A percentile compares a stretch with the other conserved stretches of the same genome.
Conservation (phyloP, 2,329 filamentous ascomycete genomes). For the Penicillium sp. region DNA sequence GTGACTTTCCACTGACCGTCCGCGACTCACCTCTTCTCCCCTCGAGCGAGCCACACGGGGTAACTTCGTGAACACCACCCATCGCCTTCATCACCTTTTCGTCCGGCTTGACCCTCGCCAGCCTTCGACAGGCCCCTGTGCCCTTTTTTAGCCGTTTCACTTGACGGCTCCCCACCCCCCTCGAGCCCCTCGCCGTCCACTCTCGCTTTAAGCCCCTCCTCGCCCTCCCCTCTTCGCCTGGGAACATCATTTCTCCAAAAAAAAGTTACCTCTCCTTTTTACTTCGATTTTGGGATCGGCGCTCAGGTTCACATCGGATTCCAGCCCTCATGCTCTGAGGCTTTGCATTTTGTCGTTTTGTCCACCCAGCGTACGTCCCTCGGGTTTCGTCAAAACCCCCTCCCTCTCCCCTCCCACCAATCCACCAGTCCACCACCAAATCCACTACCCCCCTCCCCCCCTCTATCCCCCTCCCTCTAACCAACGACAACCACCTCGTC, state of each 20-base stretch:
- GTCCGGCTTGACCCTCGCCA: constrained; percentile 3
- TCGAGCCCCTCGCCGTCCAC: neutral
- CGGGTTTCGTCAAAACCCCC: constrained; percentile 17
- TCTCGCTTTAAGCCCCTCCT: constrained; percentile 31
- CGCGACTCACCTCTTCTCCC: constrained; percentile 29
- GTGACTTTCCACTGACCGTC: constrained; percentile 30
- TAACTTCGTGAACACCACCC: constrained; percentile 27
- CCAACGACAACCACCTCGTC: neutral
- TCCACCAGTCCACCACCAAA: constrained; percentile 10
- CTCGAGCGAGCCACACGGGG: constrained; percentile 24
- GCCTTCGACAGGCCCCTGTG: constrained; percentile 4
- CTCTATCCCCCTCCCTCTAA: neutral
- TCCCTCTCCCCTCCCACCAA: constrained; percentile 18
- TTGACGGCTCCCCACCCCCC: constrained; percentile 1
- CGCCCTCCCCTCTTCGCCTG: constrained; percentile 17
- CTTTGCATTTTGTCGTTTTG: constrained; percentile 29
- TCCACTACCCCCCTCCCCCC: constrained; percentile 6
- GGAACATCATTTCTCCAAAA: constrained; percentile 21
- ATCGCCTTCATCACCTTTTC: constrained; percentile 22
- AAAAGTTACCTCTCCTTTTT: constrained; percentile 21
- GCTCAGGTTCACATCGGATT: constrained; percentile 18
- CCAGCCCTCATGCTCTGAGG: constrained; percentile 31
- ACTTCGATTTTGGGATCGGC: constrained; percentile 21
- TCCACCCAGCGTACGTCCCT: constrained; percentile 31
- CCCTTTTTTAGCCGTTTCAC: neutral